phyloP scores from a whole-genome alignment of 805 yeast genomes.

The Ogataea corticis region DNA sequence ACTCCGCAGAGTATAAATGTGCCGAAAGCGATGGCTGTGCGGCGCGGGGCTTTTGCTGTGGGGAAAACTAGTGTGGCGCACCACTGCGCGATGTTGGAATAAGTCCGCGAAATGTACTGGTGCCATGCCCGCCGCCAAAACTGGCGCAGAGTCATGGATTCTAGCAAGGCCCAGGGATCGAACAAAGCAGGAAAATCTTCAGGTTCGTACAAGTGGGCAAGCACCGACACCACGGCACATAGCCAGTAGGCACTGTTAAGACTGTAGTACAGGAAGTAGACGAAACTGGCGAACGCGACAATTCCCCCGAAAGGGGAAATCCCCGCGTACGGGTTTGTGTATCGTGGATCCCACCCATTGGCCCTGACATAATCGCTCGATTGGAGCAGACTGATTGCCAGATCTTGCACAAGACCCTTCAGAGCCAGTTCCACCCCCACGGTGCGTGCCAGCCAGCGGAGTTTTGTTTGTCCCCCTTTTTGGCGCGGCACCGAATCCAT shows the following conservation, averaged over 20 bases:
- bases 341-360: slow-evolving; percentile 8
- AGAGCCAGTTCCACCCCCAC: background rate
- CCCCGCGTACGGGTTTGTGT: slow-evolving; percentile 1
- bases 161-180: background rate
- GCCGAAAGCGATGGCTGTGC: background rate
- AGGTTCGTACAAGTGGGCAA: background rate
- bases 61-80: slow-evolving; percentile 1
- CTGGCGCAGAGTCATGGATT: slow-evolving; percentile 1
- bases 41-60: background rate
- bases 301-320: background rate
- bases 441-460: background rate
- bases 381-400: background rate
- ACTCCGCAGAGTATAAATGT: slow-evolving; percentile 8
- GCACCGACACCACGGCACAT: background rate
- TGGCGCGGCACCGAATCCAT: background rate
- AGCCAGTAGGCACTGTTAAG: background rate
- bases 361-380: background rate
- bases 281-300: background rate
- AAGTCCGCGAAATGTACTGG: slow-evolving; percentile 2
- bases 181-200: slow-evolving; percentile 6
- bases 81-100: slow-evolving; percentile 5
- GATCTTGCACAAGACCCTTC: background rate
- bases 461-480: background rate
- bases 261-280: slow-evolving; percentile 1
- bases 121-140: slow-evolving; percentile 16